phyloP scores from a whole-genome alignment of 176 grass and related monocot genomes.

The Raddia distichophylla region DNA sequence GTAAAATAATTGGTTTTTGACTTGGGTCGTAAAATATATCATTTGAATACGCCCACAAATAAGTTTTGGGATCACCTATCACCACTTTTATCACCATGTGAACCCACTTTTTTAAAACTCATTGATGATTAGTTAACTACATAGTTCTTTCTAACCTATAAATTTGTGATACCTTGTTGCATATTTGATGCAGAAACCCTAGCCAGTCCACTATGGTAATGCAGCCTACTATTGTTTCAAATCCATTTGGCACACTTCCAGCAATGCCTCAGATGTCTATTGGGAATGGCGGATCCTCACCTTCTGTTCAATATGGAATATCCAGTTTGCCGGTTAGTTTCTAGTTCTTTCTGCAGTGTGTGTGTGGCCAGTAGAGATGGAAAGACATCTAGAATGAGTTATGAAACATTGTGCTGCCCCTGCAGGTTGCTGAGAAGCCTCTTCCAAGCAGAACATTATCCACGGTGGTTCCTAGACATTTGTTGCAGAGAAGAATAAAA shows the following conservation, averaged over 20 bases:
- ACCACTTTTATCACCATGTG: constrained; percentile 9
- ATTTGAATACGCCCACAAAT: not conserved
- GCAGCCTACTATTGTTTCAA: constrained; percentile 70
- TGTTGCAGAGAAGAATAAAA: constrained; percentile 91
- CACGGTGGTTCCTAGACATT: constrained; percentile 76
- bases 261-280: constrained; percentile 97
- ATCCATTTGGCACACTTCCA: constrained; percentile 91
- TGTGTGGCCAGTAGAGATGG: not conserved
- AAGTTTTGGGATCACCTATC: constrained; percentile 9
- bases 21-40: not conserved
- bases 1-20: constrained; percentile 5
- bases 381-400: constrained; percentile 17
- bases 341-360: constrained; percentile 25
- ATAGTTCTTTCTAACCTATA: constrained; percentile 20
- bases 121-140: not conserved
- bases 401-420: constrained; percentile 34
- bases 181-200: constrained; percentile 51
- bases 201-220: constrained; percentile 71
- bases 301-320: constrained; percentile 96
- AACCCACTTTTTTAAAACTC: constrained; percentile 1
- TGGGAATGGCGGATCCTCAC: constrained; percentile 72
- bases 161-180: constrained; percentile 27
- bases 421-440: constrained; percentile 85
- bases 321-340: constrained; percentile 85
- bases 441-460: constrained; percentile 64